phyloP scores from a whole-genome alignment of 805 yeast genomes.

The Starmerella bombi region DNA sequence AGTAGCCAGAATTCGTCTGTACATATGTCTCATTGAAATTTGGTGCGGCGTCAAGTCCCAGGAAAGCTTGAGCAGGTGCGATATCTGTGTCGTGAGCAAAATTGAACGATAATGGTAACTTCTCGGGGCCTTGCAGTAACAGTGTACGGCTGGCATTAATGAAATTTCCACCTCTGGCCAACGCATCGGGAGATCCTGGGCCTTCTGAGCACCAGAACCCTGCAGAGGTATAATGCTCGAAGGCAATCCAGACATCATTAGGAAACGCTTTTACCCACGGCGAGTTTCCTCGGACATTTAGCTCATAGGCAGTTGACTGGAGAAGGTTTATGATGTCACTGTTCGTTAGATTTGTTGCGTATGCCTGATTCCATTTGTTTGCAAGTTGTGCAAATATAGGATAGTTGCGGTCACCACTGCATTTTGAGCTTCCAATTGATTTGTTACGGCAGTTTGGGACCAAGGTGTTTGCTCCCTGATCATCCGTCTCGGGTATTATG shows the following conservation, averaged over 20 bases:
- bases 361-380: slow-evolving; percentile 20
- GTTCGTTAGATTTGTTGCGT: slow-evolving; percentile 31
- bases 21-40: slow-evolving; percentile 32
- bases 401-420: slow-evolving; percentile 1
- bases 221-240: slow-evolving; percentile 34
- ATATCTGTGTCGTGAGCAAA: slow-evolving; percentile 51
- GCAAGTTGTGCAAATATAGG: slow-evolving; percentile 11
- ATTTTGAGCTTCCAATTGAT: slow-evolving; percentile 1
- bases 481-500: slow-evolving; percentile 35
- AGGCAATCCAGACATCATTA: slow-evolving; percentile 35
- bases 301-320: slow-evolving; percentile 38
- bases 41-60: slow-evolving; percentile 34
- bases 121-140: slow-evolving; percentile 30
- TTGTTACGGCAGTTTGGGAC: slow-evolving; percentile 31
- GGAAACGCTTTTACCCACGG: slow-evolving; percentile 35
- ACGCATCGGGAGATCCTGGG: slow-evolving; percentile 35
- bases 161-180: slow-evolving; percentile 34
- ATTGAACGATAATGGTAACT: slow-evolving; percentile 32
- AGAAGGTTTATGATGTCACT: slow-evolving; percentile 33
- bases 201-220: slow-evolving; percentile 36
- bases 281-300: slow-evolving; percentile 37
- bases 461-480: slow-evolving; percentile 45
- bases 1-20: slow-evolving; percentile 37
- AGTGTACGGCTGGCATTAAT: slow-evolving; percentile 37
- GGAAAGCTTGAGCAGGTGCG: slow-evolving; percentile 36